Evolutionary conservation across 2,329 filamentous ascomycete genomes (phyloP).

Genomic region (Trichothecium roseum): DNA sequence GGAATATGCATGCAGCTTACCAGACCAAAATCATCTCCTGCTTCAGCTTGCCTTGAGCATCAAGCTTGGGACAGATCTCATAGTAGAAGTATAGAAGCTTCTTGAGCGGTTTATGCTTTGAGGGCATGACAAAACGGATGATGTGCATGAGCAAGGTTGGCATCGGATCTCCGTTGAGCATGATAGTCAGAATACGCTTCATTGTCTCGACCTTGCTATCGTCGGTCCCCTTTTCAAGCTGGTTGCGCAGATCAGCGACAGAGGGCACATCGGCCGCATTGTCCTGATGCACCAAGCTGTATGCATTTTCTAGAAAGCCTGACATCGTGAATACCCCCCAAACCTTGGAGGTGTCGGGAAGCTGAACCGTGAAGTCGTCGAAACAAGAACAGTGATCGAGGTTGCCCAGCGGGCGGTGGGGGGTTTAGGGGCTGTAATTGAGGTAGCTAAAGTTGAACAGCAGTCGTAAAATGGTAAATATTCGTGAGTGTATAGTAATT

Average conservation of each 20-base stretch:
- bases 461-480: background rate
- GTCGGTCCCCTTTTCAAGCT: slow-evolving; percentile 89
- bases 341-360: background rate
- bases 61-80: slow-evolving; percentile 95
- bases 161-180: slow-evolving; percentile 98
- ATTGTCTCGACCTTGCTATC: slow-evolving; percentile 90
- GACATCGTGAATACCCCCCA: slow-evolving; percentile 53
- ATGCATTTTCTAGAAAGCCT: slow-evolving; percentile 86
- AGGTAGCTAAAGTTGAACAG: slow-evolving; percentile 9
- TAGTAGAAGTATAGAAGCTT: slow-evolving; percentile 99
- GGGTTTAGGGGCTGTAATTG: slow-evolving; percentile 16
- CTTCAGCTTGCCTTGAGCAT: slow-evolving; percentile 86
- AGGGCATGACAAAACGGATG: slow-evolving; percentile 99
- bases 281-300: slow-evolving; percentile 96
- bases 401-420: slow-evolving; percentile 19
- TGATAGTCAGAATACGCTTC: slow-evolving; percentile 91
- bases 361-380: slow-evolving; percentile 4
- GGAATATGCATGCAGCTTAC: slow-evolving; percentile 36
- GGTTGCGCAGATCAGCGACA: slow-evolving; percentile 81
- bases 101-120: slow-evolving; percentile 91
- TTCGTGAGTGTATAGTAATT: slow-evolving; percentile 1
- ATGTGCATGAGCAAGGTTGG: slow-evolving; percentile 97
- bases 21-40: slow-evolving; percentile 99
- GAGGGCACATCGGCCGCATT: slow-evolving; percentile 88
- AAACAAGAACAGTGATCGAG: slow-evolving; percentile 8